Conservation (phyloP, 192 early-diverging fungal genomes). For the Obelidium mucronatum region DNA sequence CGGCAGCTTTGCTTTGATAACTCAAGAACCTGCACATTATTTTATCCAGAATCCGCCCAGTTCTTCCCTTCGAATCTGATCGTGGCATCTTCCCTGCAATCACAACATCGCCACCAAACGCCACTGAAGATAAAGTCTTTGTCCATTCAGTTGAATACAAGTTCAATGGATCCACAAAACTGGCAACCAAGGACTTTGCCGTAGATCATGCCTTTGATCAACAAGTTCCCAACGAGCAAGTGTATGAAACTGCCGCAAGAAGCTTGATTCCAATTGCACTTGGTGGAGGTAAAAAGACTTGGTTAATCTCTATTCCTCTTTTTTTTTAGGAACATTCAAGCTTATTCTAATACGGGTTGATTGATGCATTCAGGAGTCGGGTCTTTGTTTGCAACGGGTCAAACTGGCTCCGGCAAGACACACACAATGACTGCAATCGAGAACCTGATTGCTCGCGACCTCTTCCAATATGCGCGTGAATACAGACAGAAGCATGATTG, state of each 20-base stretch:
- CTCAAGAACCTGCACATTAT: not conserved
- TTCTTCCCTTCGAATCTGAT: conserved; percentile 36
- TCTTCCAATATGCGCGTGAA: conserved; percentile 40
- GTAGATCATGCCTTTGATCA: conserved; percentile 42
- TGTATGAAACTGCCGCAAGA: conserved; percentile 36
- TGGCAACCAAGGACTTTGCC: conserved; percentile 23
- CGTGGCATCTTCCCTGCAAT: conserved; percentile 34
- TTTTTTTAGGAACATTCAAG: not conserved
- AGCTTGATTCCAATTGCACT: conserved; percentile 44
- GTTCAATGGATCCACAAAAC: not conserved
- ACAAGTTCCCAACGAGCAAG: conserved; percentile 35
- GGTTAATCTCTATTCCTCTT: not conserved
- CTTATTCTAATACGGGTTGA: not conserved
- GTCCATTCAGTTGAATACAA: conserved; percentile 38
- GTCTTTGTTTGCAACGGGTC: conserved; percentile 58
- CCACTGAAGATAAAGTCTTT: conserved; percentile 14
- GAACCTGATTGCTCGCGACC: conserved; percentile 46
- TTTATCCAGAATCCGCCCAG: conserved; percentile 40
- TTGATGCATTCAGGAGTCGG: conserved; percentile 41
- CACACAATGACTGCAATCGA: conserved; percentile 57
- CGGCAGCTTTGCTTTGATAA: not conserved
- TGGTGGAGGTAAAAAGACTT: conserved; percentile 31
- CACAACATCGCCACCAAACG: not conserved
- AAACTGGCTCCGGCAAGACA: conserved; percentile 65
- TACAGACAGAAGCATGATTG: conserved; percentile 29